These are phyloP conservation scores for Orbilia ellipsospora DNA, from an alignment of 2,329 filamentous ascomycete species.

Conservation along the genomic window DNA sequence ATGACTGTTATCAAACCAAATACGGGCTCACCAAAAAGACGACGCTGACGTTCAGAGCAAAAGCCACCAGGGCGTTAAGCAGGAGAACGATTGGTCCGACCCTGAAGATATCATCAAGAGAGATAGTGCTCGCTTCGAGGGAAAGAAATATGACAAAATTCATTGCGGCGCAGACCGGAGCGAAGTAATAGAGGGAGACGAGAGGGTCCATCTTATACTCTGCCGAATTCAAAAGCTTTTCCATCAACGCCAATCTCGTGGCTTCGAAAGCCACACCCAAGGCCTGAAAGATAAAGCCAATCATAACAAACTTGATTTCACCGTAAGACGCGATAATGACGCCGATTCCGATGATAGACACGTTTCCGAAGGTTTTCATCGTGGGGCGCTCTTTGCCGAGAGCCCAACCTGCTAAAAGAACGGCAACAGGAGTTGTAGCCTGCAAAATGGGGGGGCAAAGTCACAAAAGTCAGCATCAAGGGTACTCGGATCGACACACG, in stretches of 20 bases:
- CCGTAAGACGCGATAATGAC: constrained; percentile 94
- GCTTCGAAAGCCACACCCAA: constrained; percentile 84
- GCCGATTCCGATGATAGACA: constrained; percentile 92
- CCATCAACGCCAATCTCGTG: constrained; percentile 83
- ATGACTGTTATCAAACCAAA: background rate
- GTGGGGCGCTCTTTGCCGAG: constrained; percentile 86
- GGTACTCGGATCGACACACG: background rate
- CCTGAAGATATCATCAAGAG: constrained; percentile 75
- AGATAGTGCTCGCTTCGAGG: constrained; percentile 77
- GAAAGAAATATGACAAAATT: constrained; percentile 79
- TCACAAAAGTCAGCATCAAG: background rate
- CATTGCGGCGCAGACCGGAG: constrained; percentile 83
- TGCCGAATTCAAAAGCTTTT: constrained; percentile 80
- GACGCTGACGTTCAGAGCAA: constrained; percentile 84
- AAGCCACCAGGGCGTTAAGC: constrained; percentile 80
- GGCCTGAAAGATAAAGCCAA: constrained; percentile 82
- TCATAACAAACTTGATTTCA: constrained; percentile 90
- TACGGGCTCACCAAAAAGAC: constrained; percentile 79
- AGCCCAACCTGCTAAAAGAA: constrained; percentile 87
- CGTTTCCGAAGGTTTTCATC: constrained; percentile 87
- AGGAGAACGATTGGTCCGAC: constrained; percentile 79
- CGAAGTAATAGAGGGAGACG: constrained; percentile 90
- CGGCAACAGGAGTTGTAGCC: constrained; percentile 94
- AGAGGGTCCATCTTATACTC: constrained; percentile 94
- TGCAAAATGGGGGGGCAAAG: constrained; percentile 60